Base-by-base conservation (phyloP, 345 rosid species). In the Sonneratia alba region DNA sequence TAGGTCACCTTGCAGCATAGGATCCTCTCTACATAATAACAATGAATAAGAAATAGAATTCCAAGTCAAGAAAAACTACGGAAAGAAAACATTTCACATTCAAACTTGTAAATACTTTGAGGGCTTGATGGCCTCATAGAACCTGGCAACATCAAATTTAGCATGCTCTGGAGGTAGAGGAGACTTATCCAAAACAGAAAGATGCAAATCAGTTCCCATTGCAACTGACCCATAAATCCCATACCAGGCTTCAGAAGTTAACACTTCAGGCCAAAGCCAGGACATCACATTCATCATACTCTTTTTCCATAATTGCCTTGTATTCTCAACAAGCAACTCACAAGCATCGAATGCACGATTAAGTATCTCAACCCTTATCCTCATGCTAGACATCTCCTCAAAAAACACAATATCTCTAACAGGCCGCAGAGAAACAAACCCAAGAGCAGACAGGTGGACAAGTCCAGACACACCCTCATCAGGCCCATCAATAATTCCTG, bases 91-190 rank as follows among this genome's bases (percentile, higher is more conserved):
- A 49, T 11, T 36, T 42, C 27, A 34, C 63, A 63, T 47, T 70
- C 63, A 51, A 8, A 16, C 36, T 43, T n/a, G 27, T 69, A 74
- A 97, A 87, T 80, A 91, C 97, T 91, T 94, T 77, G 95, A 88
- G 72, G 92, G 97, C 82, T 87, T 94, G 78, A 94, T 88, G 76
- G 96, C 93, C 81, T 94, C 98, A 86, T 94, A 94, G 85, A 94
- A 94, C 67, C 81, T 83, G 77, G 88, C 80, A 66, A 83, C 93
- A 78, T 91, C 93, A 79, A 91, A 86, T 76, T 78, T 81, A 24
- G 85, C 73, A 71, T 73, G 83, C 71, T 86, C 85, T 62, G 66
- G 77, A 76, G 81, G 71, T 66, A 77, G 59, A 48, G 79, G 74
- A 69, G 76, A 47, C 42, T 70, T 85, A 51, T 67, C 80, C 53